A percentile compares a stretch with the other conserved stretches of the same genome.
These are phyloP conservation scores for Fusarium sp. DNA, from an alignment of 2,329 filamentous ascomycete species.

Conservation along the genomic window DNA sequence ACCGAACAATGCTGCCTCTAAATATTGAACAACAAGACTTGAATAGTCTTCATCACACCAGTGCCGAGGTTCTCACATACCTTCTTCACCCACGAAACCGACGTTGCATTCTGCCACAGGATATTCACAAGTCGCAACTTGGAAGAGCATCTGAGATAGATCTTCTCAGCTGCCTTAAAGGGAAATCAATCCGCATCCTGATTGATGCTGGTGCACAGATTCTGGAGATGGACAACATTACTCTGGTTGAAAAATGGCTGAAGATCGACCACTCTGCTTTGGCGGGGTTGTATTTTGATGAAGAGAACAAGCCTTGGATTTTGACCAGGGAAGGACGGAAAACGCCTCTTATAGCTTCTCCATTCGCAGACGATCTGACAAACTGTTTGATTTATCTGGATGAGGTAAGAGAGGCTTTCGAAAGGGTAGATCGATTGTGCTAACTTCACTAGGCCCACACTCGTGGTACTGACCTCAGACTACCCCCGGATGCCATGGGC, in stretches of 20 bases:
- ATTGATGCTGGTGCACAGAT: constrained; percentile 75
- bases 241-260: constrained; percentile 64
- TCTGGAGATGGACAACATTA: constrained; percentile 67
- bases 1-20: constrained; percentile 67
- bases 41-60: constrained; percentile 66
- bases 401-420: constrained; percentile 56
- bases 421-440: not conserved
- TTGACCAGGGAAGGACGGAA: constrained; percentile 25
- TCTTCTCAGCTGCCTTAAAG: constrained; percentile 47
- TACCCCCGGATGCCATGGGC: constrained; percentile 59
- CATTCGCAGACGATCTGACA: constrained; percentile 36
- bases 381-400: constrained; percentile 65
- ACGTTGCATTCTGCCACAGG: constrained; percentile 53
- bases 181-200: constrained; percentile 60
- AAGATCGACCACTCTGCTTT: constrained; percentile 54
- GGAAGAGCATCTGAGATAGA: constrained; percentile 51
- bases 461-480: constrained; percentile 66
- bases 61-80: constrained; percentile 71
- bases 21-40: constrained; percentile 72
- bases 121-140: constrained; percentile 51
- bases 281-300: constrained; percentile 65
- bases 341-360: constrained; percentile 36
- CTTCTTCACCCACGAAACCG: constrained; percentile 65
- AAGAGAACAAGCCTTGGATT: constrained; percentile 38
- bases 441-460: constrained; percentile 37